phyloP scores from a whole-genome alignment of 176 grass and related monocot genomes.

The Aechmea fasciata region DNA sequence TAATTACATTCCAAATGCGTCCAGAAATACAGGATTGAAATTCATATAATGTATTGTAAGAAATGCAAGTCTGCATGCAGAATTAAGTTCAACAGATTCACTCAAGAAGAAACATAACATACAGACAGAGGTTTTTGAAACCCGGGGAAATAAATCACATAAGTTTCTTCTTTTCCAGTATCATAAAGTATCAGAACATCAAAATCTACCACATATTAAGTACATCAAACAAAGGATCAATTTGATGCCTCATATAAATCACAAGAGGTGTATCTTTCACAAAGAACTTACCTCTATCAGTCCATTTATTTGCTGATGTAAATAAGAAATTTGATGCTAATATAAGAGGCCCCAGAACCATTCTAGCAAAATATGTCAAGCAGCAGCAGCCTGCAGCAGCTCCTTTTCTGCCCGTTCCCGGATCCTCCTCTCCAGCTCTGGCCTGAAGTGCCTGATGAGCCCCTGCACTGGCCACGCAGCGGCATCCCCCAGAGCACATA shows the following conservation, averaged over 20 bases:
- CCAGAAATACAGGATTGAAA: too few relatives aligned
- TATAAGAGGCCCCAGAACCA: too few relatives aligned
- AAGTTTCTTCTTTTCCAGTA: not conserved
- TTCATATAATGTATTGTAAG: too few relatives aligned
- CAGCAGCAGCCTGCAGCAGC: constrained; percentile 59
- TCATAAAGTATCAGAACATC: not conserved
- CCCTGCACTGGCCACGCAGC: constrained; percentile 92
- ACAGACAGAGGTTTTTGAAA: not conserved
- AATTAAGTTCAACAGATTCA: not conserved
- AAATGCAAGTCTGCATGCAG: not conserved
- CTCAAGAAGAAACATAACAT: not conserved
- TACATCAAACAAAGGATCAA: not conserved
- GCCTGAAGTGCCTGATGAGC: constrained; percentile 91
- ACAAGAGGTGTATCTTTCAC: not conserved
- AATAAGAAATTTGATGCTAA: not conserved
- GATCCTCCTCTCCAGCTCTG: constrained; percentile 85
- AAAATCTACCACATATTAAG: not conserved
- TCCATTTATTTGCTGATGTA: not conserved
- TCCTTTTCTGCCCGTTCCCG: constrained; percentile 66
- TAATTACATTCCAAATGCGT: too few relatives aligned
- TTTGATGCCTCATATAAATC: not conserved
- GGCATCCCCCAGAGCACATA: constrained; percentile 80
- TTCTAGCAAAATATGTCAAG: constrained; percentile 19
- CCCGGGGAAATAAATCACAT: not conserved
- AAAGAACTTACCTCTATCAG: not conserved